These are phyloP conservation scores for Populus pruinosa DNA, from an alignment of 345 rosid species.

Conservation along the genomic window DNA sequence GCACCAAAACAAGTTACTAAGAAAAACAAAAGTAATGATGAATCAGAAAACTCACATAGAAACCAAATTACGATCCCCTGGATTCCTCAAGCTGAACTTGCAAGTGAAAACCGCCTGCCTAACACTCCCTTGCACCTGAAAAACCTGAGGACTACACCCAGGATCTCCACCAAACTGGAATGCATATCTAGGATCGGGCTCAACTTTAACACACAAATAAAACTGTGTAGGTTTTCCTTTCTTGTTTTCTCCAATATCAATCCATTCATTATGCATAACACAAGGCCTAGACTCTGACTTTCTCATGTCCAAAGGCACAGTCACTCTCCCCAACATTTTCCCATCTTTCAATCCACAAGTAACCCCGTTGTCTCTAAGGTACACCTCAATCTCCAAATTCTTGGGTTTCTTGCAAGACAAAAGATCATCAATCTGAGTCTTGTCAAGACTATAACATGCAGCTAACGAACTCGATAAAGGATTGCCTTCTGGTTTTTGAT, in stretches of 20 bases:
- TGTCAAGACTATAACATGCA: conserved; percentile 61
- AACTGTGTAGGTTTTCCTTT: conserved; percentile 42
- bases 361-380: conserved; percentile 33
- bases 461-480: conserved; percentile 42
- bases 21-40: background rate
- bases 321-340: conserved; percentile 60
- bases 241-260: conserved; percentile 37
- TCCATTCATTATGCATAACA: conserved; percentile 76
- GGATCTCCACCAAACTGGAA: conserved; percentile 88
- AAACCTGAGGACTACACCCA: conserved; percentile 94
- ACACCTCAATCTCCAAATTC: conserved; percentile 45
- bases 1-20: background rate
- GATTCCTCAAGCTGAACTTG: conserved; percentile 71
- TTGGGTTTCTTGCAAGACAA: conserved; percentile 21
- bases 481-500: conserved; percentile 11
- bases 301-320: conserved; percentile 55
- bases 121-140: conserved; percentile 79
- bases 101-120: conserved; percentile 93
- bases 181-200: conserved; percentile 88
- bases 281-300: conserved; percentile 49
- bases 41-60: conserved; percentile 46
- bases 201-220: conserved; percentile 51
- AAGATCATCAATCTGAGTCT: conserved; percentile 40
- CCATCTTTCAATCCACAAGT: conserved; percentile 44
- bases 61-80: conserved; percentile 53